Base-by-base conservation (phyloP, 495 filamentous ascomycete species). In the Bacidia rubella region DNA sequence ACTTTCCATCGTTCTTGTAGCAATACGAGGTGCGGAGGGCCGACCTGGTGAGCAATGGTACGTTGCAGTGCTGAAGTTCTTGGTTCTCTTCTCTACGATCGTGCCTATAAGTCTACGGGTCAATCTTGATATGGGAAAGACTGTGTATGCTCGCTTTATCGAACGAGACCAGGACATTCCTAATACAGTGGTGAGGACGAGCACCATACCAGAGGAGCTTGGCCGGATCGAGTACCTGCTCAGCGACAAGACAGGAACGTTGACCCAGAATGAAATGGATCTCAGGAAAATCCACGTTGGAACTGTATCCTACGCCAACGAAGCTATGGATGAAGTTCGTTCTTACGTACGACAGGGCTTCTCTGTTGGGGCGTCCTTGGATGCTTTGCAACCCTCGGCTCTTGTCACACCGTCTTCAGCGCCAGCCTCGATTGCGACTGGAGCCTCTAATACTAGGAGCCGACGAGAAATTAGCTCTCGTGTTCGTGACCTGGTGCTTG, bases 231-330 rank as follows among this genome's bases (percentile, higher is more conserved):
- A 99, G 67, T 99, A 97, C 61, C 74, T 99, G 11, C 75, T 99
- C 12, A 95, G 86, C 54, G 92, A 99, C 66, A 99, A 99, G 66
- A 99, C 92, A 9, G 92, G 92, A 9, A 99, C 92, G 11, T 67
- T 99, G 51, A 99, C 92, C 11, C 89, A 96, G 61, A 99, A 99
- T 63, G 81, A 96, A 59, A 97, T 97, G 90, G 92, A 95, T 66
- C 77, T 99, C 74, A 94, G 90, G 62, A 99, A 97, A 67, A 90
- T 97, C 24, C 93, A 97, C 60, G 87, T 99, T 54, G 93, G 93
- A 1, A 97, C 92, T 20, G 93, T 97, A 2, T 95, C 90, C 0
- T 99, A 97, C 61, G 93, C 89, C 21, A 92, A 90, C 57, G 93
- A 99, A 64, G 90, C 92, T 2, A 97, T 96, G 93, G 92, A 96